Evolutionary conservation across 1,284 basidiomycete species (phyloP), one percentile per base, ranked within the genome.

Genomic region (Marasmius oreades): DNA sequence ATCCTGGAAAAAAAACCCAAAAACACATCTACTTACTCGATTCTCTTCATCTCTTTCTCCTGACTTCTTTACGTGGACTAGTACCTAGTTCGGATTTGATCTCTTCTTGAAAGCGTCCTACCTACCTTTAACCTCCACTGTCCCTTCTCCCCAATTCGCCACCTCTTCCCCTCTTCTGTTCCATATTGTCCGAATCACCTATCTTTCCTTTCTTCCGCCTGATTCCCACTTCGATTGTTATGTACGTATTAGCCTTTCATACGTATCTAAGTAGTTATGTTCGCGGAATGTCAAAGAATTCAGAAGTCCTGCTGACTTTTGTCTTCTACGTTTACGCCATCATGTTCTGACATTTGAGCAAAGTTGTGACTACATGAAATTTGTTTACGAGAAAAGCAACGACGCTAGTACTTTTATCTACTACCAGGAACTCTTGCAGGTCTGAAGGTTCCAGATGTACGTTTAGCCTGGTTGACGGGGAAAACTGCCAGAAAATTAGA

Each of bases 381-480:
- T n/a, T n/a, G n/a, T n/a, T n/a, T n/a, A n/a, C n/a, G n/a, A n/a
- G n/a, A n/a, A 37, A 37, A 37, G 12, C 36, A n/a, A 37, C 5
- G n/a, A n/a, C n/a, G 36, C 12, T 37, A 37, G 36, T n/a, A 37
- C n/a, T 11, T 37, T 37, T 37, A n/a, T 12, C 36, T n/a, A 42
- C 39, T 42, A 16, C 24, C 39, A 6, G 39, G 7, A 16, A 42
- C 7, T 42, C 39, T 45, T 11, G 57, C 51, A 20, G 60, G 60
- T 23, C 55, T 56, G 39, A 61, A 61, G 10, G 57, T 59, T 28
- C 60, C 60, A 34, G 60, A 57, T 48, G 45, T 22, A 16, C 55
- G 59, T 45, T 56, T 55, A 36, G 33, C 37, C 18, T 53, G n/a
- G 48, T 55, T 53, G 22, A 51, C 16, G 22, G 57, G 52, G 22